phyloP scores from a whole-genome alignment of 2,329 filamentous ascomycete species.

The Westerdykella ornata region DNA sequence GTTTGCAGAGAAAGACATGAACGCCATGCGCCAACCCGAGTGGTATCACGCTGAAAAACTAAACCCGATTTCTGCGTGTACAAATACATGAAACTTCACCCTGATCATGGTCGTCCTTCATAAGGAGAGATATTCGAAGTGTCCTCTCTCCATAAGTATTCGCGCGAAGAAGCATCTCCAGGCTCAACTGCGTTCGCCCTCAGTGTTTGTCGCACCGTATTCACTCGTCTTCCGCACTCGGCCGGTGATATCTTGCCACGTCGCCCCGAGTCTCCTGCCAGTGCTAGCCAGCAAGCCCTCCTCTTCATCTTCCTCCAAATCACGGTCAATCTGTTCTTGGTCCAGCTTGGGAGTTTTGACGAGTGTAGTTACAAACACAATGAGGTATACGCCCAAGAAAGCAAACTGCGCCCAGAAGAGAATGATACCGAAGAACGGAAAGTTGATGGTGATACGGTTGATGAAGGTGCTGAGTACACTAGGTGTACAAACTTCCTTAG shows the following conservation, averaged over 20 bases:
- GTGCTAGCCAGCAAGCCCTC: slow-evolving; percentile 84
- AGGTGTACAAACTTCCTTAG: slow-evolving; percentile 78
- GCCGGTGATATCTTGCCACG: slow-evolving; percentile 81
- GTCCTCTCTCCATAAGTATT: too few relatives aligned
- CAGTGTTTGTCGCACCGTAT: slow-evolving; percentile 27
- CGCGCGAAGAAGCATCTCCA: too few relatives aligned
- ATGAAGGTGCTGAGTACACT: slow-evolving; percentile 88
- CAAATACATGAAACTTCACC: too few relatives aligned
- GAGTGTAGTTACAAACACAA: slow-evolving; percentile 71
- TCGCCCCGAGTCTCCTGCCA: slow-evolving; percentile 71
- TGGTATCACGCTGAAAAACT: too few relatives aligned
- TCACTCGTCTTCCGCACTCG: slow-evolving; percentile 32
- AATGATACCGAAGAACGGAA: slow-evolving; percentile 89
- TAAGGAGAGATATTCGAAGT: too few relatives aligned
- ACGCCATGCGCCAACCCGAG: too few relatives aligned
- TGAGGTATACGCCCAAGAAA: slow-evolving; percentile 75
- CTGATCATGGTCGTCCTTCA: too few relatives aligned
- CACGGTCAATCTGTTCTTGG: slow-evolving; percentile 72
- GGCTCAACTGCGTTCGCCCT: slow-evolving; percentile 13
- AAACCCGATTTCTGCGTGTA: too few relatives aligned
- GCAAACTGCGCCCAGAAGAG: slow-evolving; percentile 95
- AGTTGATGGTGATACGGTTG: slow-evolving; percentile 86
- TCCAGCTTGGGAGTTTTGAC: slow-evolving; percentile 75
- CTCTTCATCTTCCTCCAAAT: slow-evolving; percentile 86
- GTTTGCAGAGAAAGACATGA: slow-evolving; percentile 43